A percentile compares a stretch with the other conserved stretches of the same genome.
Conservation (phyloP, 2,329 filamentous ascomycete genomes). For the Tricladium varicosporioides region DNA sequence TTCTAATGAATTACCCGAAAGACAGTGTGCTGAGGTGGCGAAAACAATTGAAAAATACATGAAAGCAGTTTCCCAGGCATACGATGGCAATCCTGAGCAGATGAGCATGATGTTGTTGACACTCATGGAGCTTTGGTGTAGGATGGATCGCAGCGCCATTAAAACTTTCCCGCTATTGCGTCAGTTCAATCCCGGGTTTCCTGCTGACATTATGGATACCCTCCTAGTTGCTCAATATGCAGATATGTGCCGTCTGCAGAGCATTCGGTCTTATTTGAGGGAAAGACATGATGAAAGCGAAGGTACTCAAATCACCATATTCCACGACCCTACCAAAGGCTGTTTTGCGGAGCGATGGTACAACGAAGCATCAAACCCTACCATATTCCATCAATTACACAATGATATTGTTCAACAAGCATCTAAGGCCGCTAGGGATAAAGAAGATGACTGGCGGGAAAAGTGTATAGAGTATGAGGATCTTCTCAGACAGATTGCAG, state of each 20-base stretch:
- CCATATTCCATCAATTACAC: conserved; percentile 32
- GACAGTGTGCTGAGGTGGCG: no score
- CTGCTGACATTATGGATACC: conserved; percentile 48
- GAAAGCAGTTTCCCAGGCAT: conserved; percentile 36
- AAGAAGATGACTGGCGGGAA: conserved; percentile 39
- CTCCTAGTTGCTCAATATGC: conserved; percentile 47
- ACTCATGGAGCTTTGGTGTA: conserved; percentile 57
- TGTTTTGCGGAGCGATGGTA: conserved; percentile 33
- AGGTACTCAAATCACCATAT: conserved; percentile 42
- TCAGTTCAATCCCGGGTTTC: conserved; percentile 52
- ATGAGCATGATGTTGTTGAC: conserved; percentile 52
- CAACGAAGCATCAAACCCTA: conserved; percentile 32
- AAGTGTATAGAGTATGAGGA: conserved; percentile 37
- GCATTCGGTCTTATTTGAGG: conserved; percentile 49
- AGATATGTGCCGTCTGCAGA: conserved; percentile 50
- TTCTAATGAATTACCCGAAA: no score
- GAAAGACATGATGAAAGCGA: conserved; percentile 31
- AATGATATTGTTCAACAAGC: conserved; percentile 36
- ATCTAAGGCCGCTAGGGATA: conserved; percentile 32
- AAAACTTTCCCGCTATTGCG: conserved; percentile 44
- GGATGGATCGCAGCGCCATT: conserved; percentile 49
- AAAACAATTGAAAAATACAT: conserved; percentile 33
- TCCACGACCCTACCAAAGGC: conserved; percentile 40
- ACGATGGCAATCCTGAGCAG: conserved; percentile 45
- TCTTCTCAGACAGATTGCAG: conserved; percentile 36